These are phyloP conservation scores for Datisca glomerata DNA, from an alignment of 306 rosid genomes.

Conservation along the genomic window DNA sequence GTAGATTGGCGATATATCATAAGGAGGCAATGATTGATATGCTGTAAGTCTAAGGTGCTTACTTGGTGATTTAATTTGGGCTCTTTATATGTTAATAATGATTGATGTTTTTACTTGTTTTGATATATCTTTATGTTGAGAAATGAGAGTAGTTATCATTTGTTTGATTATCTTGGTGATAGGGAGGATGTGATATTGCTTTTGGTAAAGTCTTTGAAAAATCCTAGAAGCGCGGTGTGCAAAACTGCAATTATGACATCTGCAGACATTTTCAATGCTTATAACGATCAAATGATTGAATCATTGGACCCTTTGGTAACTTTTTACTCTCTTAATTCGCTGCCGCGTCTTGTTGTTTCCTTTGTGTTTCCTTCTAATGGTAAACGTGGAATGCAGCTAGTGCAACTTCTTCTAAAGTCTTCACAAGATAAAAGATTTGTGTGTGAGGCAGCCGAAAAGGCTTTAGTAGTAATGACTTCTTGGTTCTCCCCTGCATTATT, in stretches of 20 bases:
- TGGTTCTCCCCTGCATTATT: slow-evolving; percentile 64
- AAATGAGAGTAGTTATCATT: not conserved
- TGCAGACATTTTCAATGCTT: slow-evolving; percentile 79
- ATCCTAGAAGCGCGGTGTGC: slow-evolving; percentile 94
- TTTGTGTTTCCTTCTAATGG: slow-evolving; percentile 3
- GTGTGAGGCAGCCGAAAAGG: slow-evolving; percentile 96
- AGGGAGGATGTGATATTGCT: slow-evolving; percentile 73
- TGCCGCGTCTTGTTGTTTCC: slow-evolving; percentile 9
- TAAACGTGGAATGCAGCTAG: slow-evolving; percentile 36
- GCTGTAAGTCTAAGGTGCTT: slow-evolving; percentile 45
- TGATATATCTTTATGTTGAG: slow-evolving; percentile 7
- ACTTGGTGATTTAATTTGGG: slow-evolving; percentile 2
- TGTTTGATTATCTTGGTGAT: slow-evolving; percentile 22
- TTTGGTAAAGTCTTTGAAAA: slow-evolving; percentile 73
- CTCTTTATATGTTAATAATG: not conserved
- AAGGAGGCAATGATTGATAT: slow-evolving; percentile 59
- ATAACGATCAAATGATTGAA: slow-evolving; percentile 62
- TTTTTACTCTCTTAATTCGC: slow-evolving; percentile 3
- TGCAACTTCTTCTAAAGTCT: slow-evolving; percentile 95
- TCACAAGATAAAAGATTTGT: slow-evolving; percentile 98
- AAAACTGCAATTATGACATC: slow-evolving; percentile 98
- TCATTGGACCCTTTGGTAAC: slow-evolving; percentile 84
- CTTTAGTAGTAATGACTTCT: slow-evolving; percentile 74
- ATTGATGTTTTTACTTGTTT: slow-evolving; percentile 13
- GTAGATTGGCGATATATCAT: slow-evolving; percentile 69